Percentiles rank a stretch among this genome's conserved stretches.
Evolutionary conservation across 2,329 filamentous ascomycete species (phyloP).

Genomic region (Arthrobotrys iridis): DNA sequence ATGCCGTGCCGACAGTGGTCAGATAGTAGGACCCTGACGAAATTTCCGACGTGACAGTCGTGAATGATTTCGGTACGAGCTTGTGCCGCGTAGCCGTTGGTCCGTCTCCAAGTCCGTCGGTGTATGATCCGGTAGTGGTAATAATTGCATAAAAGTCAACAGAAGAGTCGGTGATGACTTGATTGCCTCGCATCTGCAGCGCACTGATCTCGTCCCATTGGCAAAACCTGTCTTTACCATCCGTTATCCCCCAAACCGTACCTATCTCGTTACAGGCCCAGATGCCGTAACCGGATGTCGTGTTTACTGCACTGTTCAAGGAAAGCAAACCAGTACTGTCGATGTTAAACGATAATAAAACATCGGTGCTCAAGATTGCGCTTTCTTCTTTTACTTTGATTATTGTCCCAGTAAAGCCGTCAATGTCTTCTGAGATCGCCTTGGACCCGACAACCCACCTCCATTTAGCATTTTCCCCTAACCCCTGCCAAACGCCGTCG

Average conservation of each 20-base stretch:
- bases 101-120: background rate
- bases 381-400: background rate
- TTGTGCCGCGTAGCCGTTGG: background rate
- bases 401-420: background rate
- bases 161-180: background rate
- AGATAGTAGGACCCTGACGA: background rate
- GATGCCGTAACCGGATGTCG: background rate
- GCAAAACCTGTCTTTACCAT: background rate
- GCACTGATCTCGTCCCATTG: background rate
- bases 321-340: background rate
- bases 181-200: background rate
- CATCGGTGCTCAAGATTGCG: background rate
- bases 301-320: background rate
- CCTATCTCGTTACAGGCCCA: background rate
- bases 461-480: background rate
- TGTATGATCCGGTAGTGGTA: background rate
- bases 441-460: background rate
- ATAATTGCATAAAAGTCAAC: background rate
- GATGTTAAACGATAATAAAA: background rate
- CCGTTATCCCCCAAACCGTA: background rate
- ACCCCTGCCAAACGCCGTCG: background rate
- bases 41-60: background rate
- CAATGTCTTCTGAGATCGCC: background rate
- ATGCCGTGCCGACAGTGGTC: background rate
- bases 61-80: background rate